Conservation (phyloP, 768 basidiomycete genomes). For the Xerocomus spinulosus region DNA sequence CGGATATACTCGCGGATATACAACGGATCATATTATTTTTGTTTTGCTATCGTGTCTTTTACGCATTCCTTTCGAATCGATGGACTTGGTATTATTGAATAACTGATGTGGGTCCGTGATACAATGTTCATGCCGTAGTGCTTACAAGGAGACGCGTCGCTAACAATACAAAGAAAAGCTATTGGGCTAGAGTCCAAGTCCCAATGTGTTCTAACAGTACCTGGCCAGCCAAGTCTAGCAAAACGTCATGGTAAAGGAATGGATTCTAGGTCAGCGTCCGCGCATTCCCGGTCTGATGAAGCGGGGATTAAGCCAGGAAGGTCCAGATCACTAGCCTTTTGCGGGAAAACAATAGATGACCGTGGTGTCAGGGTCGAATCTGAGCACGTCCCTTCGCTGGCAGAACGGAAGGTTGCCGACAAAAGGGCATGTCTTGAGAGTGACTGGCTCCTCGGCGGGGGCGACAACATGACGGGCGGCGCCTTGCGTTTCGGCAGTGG, state of each 20-base stretch:
- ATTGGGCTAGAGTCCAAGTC: not conserved
- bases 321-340: conserved; percentile 43
- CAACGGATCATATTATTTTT: conserved; percentile 9
- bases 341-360: conserved; percentile 35
- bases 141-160: no score
- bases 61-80: conserved; percentile 10
- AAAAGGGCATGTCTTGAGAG: conserved; percentile 17
- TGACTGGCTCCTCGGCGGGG: conserved; percentile 32
- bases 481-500: conserved; percentile 21
- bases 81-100: conserved; percentile 4
- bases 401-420: conserved; percentile 33
- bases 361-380: conserved; percentile 13
- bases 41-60: conserved; percentile 2
- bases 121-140: conserved; percentile 8
- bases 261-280: conserved; percentile 31
- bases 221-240: conserved; percentile 1
- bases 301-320: conserved; percentile 51
- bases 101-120: conserved; percentile 10
- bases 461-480: conserved; percentile 23
- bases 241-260: conserved; percentile 13
- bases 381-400: conserved; percentile 18
- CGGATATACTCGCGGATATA: conserved; percentile 11
- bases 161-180: not conserved
- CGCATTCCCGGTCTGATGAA: conserved; percentile 50
- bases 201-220: not conserved